Evolutionary conservation across 768 basidiomycete genomes (phyloP).

Genomic region (Suillus spraguei): DNA sequence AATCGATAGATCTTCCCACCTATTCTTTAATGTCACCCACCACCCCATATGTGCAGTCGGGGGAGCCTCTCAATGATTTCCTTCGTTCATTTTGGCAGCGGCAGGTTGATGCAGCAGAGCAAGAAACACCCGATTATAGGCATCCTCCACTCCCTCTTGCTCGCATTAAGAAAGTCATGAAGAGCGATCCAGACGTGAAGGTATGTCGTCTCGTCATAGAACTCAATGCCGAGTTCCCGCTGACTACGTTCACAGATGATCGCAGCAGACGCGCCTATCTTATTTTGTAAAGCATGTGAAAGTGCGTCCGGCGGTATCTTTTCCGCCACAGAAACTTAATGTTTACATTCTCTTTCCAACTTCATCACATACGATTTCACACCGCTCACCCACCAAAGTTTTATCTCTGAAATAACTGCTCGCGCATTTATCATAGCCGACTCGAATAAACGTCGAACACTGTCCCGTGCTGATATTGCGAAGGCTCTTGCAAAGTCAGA

Average conservation of each 20-base stretch:
- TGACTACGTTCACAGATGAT: conserved; percentile 73
- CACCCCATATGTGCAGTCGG: conserved; percentile 75
- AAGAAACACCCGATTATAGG: conserved; percentile 85
- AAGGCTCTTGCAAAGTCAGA: conserved; percentile 91
- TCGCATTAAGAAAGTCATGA: conserved; percentile 99
- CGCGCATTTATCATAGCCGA: conserved; percentile 96
- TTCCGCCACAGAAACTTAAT: neutral
- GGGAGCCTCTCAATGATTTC: conserved; percentile 86
- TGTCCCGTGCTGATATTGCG: conserved; percentile 91
- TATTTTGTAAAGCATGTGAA: conserved; percentile 99
- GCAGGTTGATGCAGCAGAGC: conserved; percentile 84
- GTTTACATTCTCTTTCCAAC: neutral
- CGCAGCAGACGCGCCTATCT: conserved; percentile 93
- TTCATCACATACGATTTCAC: conserved; percentile 5
- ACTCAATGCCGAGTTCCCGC: conserved; percentile 4
- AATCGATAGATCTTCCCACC: conserved; percentile 11
- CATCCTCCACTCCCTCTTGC: conserved; percentile 91
- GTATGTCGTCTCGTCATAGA: conserved; percentile 46
- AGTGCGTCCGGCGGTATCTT: conserved; percentile 56
- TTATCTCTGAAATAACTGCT: conserved; percentile 96
- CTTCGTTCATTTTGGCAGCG: conserved; percentile 89
- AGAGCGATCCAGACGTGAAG: conserved; percentile 96
- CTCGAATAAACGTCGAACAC: conserved; percentile 93
- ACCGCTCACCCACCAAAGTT: conserved; percentile 48
- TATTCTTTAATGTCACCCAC: conserved; percentile 33